A percentile compares a stretch with the other conserved stretches of the same genome.
phyloP scores from a whole-genome alignment of 108 stramenopile species.

The Nannochloropsis gaditana region DNA sequence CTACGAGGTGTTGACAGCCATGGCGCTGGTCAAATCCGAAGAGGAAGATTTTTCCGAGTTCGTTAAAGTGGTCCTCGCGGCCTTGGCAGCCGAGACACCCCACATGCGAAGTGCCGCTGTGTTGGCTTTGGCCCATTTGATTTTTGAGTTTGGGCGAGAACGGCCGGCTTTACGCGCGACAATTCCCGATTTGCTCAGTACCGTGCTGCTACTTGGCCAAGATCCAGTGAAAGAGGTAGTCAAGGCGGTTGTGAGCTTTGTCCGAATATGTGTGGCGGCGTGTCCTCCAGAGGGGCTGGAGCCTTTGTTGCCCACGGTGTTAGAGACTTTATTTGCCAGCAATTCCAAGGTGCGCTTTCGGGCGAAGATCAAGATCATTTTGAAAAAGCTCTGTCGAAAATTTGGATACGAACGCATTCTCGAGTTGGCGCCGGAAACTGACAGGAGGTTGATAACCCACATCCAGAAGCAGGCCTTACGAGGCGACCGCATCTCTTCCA shows the following conservation, averaged over 20 bases:
- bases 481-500: conserved; percentile 10
- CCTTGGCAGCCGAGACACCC: conserved; percentile 69
- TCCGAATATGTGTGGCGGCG: conserved; percentile 72
- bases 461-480: conserved; percentile 73
- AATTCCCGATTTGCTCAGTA: conserved; percentile 67
- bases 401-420: conserved; percentile 73
- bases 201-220: conserved; percentile 74
- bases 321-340: conserved; percentile 36
- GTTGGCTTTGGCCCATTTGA: conserved; percentile 37
- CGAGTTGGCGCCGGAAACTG: conserved; percentile 67
- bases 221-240: conserved; percentile 76
- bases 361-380: conserved; percentile 82
- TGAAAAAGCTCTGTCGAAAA: conserved; percentile 75
- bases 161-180: conserved; percentile 37
- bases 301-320: conserved; percentile 17
- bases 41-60: conserved; percentile 40
- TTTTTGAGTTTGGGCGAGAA: conserved; percentile 41
- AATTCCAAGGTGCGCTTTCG: conserved; percentile 73
- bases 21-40: conserved; percentile 49
- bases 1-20: conserved; percentile 64
- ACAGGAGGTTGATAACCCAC: conserved; percentile 72
- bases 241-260: conserved; percentile 78
- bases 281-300: conserved; percentile 24
- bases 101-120: conserved; percentile 81
- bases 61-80: conserved; percentile 62